A percentile compares a stretch with the other conserved stretches of the same genome.
phyloP scores from a whole-genome alignment of 2,329 filamentous ascomycete genomes.

The Calonectria hawksworthii region DNA sequence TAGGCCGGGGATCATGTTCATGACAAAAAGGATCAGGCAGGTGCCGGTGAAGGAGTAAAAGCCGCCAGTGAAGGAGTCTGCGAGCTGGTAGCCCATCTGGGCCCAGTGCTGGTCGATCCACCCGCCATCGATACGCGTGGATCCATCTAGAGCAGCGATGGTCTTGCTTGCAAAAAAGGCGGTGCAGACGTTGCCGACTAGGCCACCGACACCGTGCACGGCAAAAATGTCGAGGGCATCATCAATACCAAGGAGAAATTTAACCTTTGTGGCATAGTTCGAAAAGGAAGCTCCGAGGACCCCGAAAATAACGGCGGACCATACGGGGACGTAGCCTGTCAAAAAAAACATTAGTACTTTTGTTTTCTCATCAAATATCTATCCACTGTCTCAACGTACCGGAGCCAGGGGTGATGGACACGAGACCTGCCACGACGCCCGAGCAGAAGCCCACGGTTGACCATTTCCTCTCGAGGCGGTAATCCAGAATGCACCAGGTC shows the following conservation, averaged over 20 bases:
- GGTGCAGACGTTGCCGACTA: slow-evolving; percentile 84
- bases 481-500: slow-evolving; percentile 91
- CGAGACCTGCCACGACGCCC: slow-evolving; percentile 87
- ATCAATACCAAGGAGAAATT: slow-evolving; percentile 85
- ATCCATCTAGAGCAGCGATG: slow-evolving; percentile 85
- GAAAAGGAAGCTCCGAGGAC: slow-evolving; percentile 81
- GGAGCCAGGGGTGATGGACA: slow-evolving; percentile 90
- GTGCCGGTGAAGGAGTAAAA: slow-evolving; percentile 85
- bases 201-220: slow-evolving; percentile 82
- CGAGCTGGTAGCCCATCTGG: slow-evolving; percentile 86
- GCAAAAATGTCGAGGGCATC: slow-evolving; percentile 92
- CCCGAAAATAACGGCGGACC: slow-evolving; percentile 86
- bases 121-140: slow-evolving; percentile 77
- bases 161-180: slow-evolving; percentile 88
- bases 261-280: slow-evolving; percentile 93
- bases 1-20: slow-evolving; percentile 84
- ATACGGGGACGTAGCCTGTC: slow-evolving; percentile 80
- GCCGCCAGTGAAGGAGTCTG: slow-evolving; percentile 82
- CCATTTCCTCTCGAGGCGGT: slow-evolving; percentile 91
- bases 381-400: slow-evolving; percentile 58
- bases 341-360: slow-evolving; percentile 31
- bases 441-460: slow-evolving; percentile 95
- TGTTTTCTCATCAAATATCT: background rate
- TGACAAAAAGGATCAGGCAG: slow-evolving; percentile 82
- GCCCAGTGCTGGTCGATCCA: slow-evolving; percentile 89